phyloP scores from a whole-genome alignment of 1,139 yeast genomes.

The Martiniozyma asiatica region DNA sequence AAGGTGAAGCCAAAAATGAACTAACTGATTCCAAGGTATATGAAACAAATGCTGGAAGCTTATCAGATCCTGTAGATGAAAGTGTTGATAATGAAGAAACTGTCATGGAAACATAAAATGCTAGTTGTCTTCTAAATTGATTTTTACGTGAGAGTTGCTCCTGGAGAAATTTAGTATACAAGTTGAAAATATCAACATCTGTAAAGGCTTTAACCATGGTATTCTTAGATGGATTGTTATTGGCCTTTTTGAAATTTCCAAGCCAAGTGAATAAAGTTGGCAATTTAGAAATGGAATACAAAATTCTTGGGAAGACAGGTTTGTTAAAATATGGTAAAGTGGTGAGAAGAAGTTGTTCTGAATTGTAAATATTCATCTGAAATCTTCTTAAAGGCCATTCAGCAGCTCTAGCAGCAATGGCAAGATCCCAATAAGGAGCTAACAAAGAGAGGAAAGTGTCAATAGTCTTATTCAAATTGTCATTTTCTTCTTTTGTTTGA shows the following conservation, averaged over 20 bases:
- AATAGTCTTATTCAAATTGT: slow-evolving; percentile 62
- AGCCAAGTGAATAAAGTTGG: slow-evolving; percentile 75
- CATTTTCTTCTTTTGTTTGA: slow-evolving; percentile 63
- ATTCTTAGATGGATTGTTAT: slow-evolving; percentile 46
- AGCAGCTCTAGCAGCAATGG: slow-evolving; percentile 69
- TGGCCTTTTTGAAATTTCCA: slow-evolving; percentile 46
- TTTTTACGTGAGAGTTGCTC: slow-evolving; percentile 42
- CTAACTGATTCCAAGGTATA: slow-evolving; percentile 48
- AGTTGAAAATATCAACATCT: slow-evolving; percentile 55
- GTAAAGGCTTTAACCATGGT: slow-evolving; percentile 65
- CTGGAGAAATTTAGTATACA: slow-evolving; percentile 49
- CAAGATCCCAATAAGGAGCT: slow-evolving; percentile 64
- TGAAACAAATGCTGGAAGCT: slow-evolving; percentile 34
- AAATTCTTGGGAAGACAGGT: slow-evolving; percentile 61
- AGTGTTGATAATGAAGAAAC: slow-evolving; percentile 50
- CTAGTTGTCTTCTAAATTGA: slow-evolving; percentile 58
- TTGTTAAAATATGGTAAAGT: slow-evolving; percentile 67
- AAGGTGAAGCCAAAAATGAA: slow-evolving; percentile 34
- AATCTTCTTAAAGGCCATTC: slow-evolving; percentile 96
- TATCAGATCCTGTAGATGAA: slow-evolving; percentile 28
- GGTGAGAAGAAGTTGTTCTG: slow-evolving; percentile 59
- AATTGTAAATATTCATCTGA: slow-evolving; percentile 69
- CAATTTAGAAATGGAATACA: slow-evolving; percentile 54
- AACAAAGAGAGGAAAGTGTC: slow-evolving; percentile 60
- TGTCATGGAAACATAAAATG: slow-evolving; percentile 69